Base-by-base conservation (phyloP, 1,284 basidiomycete species). In the Veloporphyrellus conicus region DNA sequence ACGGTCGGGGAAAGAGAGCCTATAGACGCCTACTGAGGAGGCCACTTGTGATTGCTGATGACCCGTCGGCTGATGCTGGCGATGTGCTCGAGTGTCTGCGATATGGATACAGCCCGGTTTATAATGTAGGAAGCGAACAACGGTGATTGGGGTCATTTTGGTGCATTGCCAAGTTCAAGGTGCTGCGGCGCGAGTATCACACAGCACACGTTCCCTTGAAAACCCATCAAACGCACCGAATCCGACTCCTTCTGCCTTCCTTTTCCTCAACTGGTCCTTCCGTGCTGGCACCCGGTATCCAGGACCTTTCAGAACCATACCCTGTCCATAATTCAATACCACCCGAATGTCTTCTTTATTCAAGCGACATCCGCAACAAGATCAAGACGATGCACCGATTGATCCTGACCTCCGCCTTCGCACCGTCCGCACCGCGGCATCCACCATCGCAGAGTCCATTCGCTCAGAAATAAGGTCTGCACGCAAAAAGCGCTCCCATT, bases 361-460 rank as follows among this genome's bases (percentile, higher is more conserved):
- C 55, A 68, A 56, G 49, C 67, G 68, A 20, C 47, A 60, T 19
- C 48, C 47, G 1, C 60, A 57, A 14, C 45, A 52, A 20, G 54
- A 73, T 44, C 70, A 74, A 12, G 18, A 79, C 69, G 60, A 68
- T 48, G 53, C 49, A 36, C 73, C 71, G 45, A 85, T 93, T 58
- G 91, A 94, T 73, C 87, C 89, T 14, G 83, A 91, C 59, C 76
- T 93, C 8, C 83, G 89, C 28, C 75, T 96, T 45, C 81, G 90
- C 46, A 93, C 92, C 0, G 89, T 92, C 18, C 82, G 86, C 55
- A 95, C 93, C 2, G 92, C 93, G 2, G 84, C 88, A 12, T 90
- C 87, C 16, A 90, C 89, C 25, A 84, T 95, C 55, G 87, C 89
- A 55, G 90, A 93, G 70, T 88, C 86, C 9, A 83, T 89, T 44